Percentiles rank a stretch among this genome's conserved stretches.
Evolutionary conservation across 2,329 filamentous ascomycete species (phyloP).

Genomic region (Colletotrichum cordylinicola): DNA sequence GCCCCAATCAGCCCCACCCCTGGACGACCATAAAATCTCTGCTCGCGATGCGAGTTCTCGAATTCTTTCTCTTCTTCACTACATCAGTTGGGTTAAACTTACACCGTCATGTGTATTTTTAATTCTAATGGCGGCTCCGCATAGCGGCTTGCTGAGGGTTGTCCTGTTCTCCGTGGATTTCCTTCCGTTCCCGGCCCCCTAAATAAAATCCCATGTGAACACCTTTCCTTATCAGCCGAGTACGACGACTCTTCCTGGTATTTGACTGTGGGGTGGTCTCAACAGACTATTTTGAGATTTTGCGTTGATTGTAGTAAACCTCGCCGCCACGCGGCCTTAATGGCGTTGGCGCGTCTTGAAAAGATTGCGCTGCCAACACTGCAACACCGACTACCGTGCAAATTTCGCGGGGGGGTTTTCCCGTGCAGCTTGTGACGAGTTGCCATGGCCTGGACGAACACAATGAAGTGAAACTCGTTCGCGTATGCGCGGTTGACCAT

Average conservation of each 20-base stretch:
- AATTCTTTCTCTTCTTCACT: constrained; percentile 35
- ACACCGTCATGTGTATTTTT: constrained; percentile 58
- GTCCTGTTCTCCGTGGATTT: constrained; percentile 50
- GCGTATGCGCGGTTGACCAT: too few species aligned
- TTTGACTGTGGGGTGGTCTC: constrained; percentile 59
- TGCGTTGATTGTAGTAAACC: neutral
- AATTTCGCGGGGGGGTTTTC: too few species aligned
- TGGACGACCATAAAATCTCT: constrained; percentile 19
- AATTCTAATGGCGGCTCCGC: constrained; percentile 56
- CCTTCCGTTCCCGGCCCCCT: constrained; percentile 62
- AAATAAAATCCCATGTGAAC: constrained; percentile 46
- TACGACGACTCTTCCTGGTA: constrained; percentile 44
- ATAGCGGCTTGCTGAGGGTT: constrained; percentile 61
- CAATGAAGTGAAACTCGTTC: too few species aligned
- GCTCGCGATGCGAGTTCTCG: neutral
- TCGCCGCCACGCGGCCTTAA: neutral
- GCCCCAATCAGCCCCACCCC: constrained; percentile 1
- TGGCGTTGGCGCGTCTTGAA: too few species aligned
- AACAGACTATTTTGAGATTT: constrained; percentile 35
- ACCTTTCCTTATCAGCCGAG: constrained; percentile 54
- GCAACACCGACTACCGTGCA: too few species aligned
- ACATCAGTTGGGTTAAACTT: constrained; percentile 52
- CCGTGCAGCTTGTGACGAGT: too few species aligned
- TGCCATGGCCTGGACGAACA: too few species aligned
- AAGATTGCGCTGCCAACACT: too few species aligned